These are phyloP conservation scores for Xylaria nigripes DNA, from an alignment of 495 filamentous ascomycete species.

Conservation along the genomic window DNA sequence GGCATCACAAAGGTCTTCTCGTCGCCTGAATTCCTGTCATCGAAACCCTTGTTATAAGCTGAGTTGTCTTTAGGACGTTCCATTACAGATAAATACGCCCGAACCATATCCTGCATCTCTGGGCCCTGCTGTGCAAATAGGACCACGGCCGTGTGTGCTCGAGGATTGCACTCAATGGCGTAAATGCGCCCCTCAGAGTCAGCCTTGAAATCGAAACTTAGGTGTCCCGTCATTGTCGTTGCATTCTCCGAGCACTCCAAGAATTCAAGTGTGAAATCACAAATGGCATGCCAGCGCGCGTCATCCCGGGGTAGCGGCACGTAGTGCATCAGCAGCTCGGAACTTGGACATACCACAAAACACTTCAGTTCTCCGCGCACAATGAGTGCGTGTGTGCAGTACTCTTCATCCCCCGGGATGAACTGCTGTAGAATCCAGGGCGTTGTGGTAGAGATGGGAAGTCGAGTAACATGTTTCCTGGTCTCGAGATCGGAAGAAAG, in stretches of 20 bases:
- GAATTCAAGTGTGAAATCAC: conserved; percentile 51
- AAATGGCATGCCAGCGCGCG: conserved; percentile 48
- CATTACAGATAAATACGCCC: conserved; percentile 33
- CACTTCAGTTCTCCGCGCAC: conserved; percentile 51
- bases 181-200: conserved; percentile 33
- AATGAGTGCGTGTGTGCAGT: conserved; percentile 60
- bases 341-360: conserved; percentile 54
- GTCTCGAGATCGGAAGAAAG: conserved; percentile 45
- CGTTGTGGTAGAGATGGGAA: conserved; percentile 43
- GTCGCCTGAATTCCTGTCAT: not conserved
- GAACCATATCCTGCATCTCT: conserved; percentile 27
- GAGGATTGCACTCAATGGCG: conserved; percentile 57
- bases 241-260: conserved; percentile 35
- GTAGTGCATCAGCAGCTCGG: conserved; percentile 55
- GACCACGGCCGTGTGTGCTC: conserved; percentile 52
- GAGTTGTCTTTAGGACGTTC: conserved; percentile 11
- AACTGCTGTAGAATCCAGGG: conserved; percentile 67
- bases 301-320: conserved; percentile 45
- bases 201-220: conserved; percentile 59
- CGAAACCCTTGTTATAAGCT: not conserved
- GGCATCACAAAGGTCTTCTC: conserved; percentile 14
- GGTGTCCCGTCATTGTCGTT: conserved; percentile 53
- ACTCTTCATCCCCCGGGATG: conserved; percentile 50
- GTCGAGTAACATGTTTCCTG: conserved; percentile 41
- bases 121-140: conserved; percentile 34